Conservation (phyloP, 2,329 filamentous ascomycete genomes). For the Paecilomyces formosus region DNA sequence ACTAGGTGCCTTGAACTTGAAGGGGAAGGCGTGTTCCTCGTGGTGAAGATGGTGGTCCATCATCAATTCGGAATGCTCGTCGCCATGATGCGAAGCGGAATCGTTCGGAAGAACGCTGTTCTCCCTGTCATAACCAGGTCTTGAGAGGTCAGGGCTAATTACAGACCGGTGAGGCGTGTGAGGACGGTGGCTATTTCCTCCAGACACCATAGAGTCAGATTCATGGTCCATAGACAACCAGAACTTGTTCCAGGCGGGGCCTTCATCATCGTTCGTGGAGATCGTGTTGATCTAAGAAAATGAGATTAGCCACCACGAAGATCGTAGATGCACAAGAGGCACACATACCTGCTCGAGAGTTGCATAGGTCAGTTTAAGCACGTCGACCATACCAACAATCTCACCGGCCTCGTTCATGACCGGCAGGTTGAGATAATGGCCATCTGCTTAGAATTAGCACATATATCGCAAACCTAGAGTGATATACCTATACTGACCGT, state of each 20-base stretch:
- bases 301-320: background rate
- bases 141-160: slow-evolving; percentile 69
- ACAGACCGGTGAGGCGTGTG: slow-evolving; percentile 64
- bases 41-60: slow-evolving; percentile 48
- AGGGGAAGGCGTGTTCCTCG: slow-evolving; percentile 71
- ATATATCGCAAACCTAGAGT: background rate
- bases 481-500: slow-evolving; percentile 56
- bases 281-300: slow-evolving; percentile 70
- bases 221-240: slow-evolving; percentile 95
- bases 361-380: slow-evolving; percentile 95
- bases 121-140: slow-evolving; percentile 57
- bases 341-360: slow-evolving; percentile 77
- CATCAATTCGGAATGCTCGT: slow-evolving; percentile 64
- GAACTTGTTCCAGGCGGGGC: slow-evolving; percentile 99
- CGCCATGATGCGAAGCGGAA: slow-evolving; percentile 85
- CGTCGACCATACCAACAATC: slow-evolving; percentile 99
- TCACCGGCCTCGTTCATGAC: slow-evolving; percentile 97
- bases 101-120: slow-evolving; percentile 89
- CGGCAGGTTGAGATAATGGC: slow-evolving; percentile 94
- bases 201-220: slow-evolving; percentile 93
- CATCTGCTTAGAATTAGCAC: slow-evolving; percentile 52
- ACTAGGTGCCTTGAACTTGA: slow-evolving; percentile 98
- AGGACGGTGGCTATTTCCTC: slow-evolving; percentile 70
- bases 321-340: background rate
- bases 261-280: slow-evolving; percentile 78